These are phyloP conservation scores for Phaeomoniella chlamydospora DNA, from an alignment of 2,329 filamentous ascomycete species.

Conservation along the genomic window DNA sequence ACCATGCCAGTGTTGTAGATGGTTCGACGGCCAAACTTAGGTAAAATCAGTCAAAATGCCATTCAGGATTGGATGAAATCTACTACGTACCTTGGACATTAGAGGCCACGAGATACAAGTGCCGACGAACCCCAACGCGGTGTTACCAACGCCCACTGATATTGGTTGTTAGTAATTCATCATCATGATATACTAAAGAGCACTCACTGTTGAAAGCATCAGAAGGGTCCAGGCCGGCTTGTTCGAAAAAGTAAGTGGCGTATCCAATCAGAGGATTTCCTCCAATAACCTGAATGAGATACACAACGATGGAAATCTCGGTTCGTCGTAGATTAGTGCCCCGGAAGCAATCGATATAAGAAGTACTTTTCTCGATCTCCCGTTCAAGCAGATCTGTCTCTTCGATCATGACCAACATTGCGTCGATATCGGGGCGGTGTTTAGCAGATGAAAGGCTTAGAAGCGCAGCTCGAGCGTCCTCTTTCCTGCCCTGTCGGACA, in stretches of 20 bases:
- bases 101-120: slow-evolving; percentile 19
- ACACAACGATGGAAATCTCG: slow-evolving; percentile 28
- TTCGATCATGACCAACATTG: slow-evolving; percentile 17
- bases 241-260: slow-evolving; percentile 33
- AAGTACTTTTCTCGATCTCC: slow-evolving; percentile 18
- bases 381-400: slow-evolving; percentile 24
- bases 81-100: too few species aligned
- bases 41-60: too few species aligned
- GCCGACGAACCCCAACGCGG: slow-evolving; percentile 22
- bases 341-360: slow-evolving; percentile 23
- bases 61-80: too few species aligned
- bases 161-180: too few species aligned
- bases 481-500: slow-evolving; percentile 5
- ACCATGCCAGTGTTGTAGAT: slow-evolving; percentile 19
- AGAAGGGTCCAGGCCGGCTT: slow-evolving; percentile 33
- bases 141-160: slow-evolving; percentile 21
- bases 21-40: slow-evolving; percentile 17
- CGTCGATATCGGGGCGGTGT: not conserved
- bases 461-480: slow-evolving; percentile 8
- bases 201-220: slow-evolving; percentile 8
- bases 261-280: slow-evolving; percentile 28
- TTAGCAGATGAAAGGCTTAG: slow-evolving; percentile 8
- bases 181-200: slow-evolving; percentile 15
- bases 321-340: slow-evolving; percentile 26
- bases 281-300: slow-evolving; percentile 25